Percentiles rank a stretch among this genome's conserved stretches.
phyloP scores from a whole-genome alignment of 2,329 filamentous ascomycete genomes.

The Pseudogymnoascus sp. region DNA sequence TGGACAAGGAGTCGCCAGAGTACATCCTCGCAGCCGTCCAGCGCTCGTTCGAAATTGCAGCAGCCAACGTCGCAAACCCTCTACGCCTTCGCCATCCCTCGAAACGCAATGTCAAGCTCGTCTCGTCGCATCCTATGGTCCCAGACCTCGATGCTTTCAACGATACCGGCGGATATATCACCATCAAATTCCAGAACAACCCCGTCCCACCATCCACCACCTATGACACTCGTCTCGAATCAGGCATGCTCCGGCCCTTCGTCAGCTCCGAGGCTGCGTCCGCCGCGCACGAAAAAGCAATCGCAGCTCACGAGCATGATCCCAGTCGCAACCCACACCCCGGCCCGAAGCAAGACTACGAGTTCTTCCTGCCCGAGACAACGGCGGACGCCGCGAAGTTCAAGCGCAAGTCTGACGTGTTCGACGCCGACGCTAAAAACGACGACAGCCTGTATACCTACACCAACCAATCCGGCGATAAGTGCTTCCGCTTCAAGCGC shows the following conservation, averaged over 20 bases:
- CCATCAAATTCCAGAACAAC: constrained; percentile 59
- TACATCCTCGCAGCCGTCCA: constrained; percentile 62
- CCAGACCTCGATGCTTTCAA: constrained; percentile 62
- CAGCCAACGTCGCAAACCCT: constrained; percentile 45
- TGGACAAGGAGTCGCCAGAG: constrained; percentile 52
- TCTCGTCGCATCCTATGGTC: constrained; percentile 52
- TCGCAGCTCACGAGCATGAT: constrained; percentile 48
- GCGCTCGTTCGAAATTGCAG: constrained; percentile 48
- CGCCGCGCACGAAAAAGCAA: constrained; percentile 38
- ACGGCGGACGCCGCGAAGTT: constrained; percentile 43
- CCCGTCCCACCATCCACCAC: constrained; percentile 44
- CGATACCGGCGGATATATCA: constrained; percentile 60
- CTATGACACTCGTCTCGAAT: constrained; percentile 54
- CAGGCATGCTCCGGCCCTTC: constrained; percentile 52
- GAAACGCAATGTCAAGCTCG: constrained; percentile 46
- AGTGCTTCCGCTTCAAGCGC: constrained; percentile 52
- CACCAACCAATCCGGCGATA: constrained; percentile 36
- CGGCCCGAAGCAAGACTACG: constrained; percentile 53
- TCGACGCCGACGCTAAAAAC: constrained; percentile 43
- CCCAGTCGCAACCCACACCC: constrained; percentile 47
- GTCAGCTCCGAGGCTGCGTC: constrained; percentile 47
- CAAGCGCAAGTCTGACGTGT: constrained; percentile 50
- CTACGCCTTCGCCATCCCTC: constrained; percentile 48
- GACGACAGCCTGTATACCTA: constrained; percentile 47
- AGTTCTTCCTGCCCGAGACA: constrained; percentile 53